Evolutionary conservation across 2,329 filamentous ascomycete species (phyloP), one percentile per base, ranked within the genome.

Genomic region (Davidsoniella eucalypti): DNA sequence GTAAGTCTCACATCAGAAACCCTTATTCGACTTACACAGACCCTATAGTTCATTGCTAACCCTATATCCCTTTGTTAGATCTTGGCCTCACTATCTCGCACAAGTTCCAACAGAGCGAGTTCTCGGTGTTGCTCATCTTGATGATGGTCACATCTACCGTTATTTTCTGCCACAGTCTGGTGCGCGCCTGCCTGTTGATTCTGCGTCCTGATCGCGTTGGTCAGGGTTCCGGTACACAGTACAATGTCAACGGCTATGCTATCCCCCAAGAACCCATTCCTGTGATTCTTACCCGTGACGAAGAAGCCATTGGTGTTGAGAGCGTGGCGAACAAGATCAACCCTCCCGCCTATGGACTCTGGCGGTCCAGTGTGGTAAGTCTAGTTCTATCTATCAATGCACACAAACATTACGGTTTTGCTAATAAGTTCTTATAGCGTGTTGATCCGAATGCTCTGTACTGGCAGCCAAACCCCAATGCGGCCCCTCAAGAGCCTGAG

Each of bases 261-360:
- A 70, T 86, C 33, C 86, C 86, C 3, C 65, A 71, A 7, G 70
- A 75, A 23, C 87, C 87, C 1, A 93, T 94, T 54, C 80, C 74
- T 39, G 84, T 94, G 9, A 75, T 84, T 16, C 70, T 90, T 43
- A 78, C 79, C 2, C 72, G 76, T 39, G 86, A 92, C 59, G 83
- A 88, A 58, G 84, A 87, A 58, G 73, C 76, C 16, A 72, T 67
- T 2, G 75, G 72, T 3, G 62, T 71, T 49, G 71, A 75, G 51
- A 73, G 69, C 47, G 72, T 77, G 52, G 66, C 72, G 0, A 65
- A 67, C 40, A 78, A 79, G 57, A 56, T 71, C 17, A 76, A 79
- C 7, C 87, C 88, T 3, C 87, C 88, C 0, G 86, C 86, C 2
- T 94, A 94, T 60, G 87, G 87, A 0, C 67, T 87, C 1, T 93